Percentiles rank a stretch among this genome's conserved stretches.
phyloP scores from a whole-genome alignment of 176 grass and related monocot species.

The Lolium perenne region DNA sequence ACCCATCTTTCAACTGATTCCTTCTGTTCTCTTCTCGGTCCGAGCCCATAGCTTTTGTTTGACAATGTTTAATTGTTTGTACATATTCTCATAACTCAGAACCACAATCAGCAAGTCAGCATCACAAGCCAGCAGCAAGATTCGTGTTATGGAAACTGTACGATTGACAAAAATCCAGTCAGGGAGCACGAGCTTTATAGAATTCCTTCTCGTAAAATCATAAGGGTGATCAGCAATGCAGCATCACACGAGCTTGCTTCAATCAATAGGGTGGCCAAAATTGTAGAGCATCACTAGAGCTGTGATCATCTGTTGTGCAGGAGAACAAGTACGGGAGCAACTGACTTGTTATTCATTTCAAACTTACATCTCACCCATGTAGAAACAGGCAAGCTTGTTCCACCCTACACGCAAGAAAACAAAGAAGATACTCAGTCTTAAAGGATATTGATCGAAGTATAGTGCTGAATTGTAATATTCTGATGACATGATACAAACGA shows the following conservation, averaged over 20 bases:
- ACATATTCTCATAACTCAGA: neutral
- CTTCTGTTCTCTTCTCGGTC: too few relatives aligned
- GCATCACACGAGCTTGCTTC: neutral
- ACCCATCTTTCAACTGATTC: neutral
- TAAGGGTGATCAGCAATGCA: neutral
- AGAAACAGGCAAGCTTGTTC: constrained; percentile 66
- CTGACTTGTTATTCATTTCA: constrained; percentile 76
- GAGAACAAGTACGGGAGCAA: constrained; percentile 63
- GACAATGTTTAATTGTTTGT: neutral
- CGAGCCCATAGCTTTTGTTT: too few relatives aligned
- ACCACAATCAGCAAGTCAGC: neutral
- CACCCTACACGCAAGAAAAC: constrained; percentile 45
- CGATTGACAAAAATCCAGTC: neutral
- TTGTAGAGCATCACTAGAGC: neutral
- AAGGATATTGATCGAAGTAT: neutral
- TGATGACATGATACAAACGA: neutral
- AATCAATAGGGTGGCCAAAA: neutral
- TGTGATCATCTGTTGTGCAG: constrained; percentile 63
- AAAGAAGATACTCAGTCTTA: constrained; percentile 8
- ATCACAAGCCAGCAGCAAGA: too few relatives aligned
- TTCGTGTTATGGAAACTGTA: neutral
- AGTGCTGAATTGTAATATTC: neutral
- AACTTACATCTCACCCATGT: constrained; percentile 66
- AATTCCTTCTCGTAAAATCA: neutral
- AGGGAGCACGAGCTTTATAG: neutral